These are phyloP conservation scores for Apiosordaria backusii DNA, from an alignment of 495 filamentous ascomycete genomes.

Conservation along the genomic window DNA sequence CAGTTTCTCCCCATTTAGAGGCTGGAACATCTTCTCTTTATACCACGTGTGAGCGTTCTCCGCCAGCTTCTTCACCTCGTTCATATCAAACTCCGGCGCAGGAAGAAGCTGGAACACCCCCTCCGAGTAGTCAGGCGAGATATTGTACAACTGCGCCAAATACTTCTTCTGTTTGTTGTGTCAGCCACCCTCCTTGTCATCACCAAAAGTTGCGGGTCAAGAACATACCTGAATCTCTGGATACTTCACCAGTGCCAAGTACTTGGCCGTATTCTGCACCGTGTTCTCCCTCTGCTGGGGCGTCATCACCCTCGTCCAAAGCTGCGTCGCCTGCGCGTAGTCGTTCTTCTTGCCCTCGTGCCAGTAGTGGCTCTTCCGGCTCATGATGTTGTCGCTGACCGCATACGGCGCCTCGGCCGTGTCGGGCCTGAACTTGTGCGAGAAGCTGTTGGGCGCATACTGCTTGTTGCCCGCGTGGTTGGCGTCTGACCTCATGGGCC, in stretches of 20 bases:
- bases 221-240: constrained; percentile 24
- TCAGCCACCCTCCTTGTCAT: neutral
- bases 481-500: constrained; percentile 51
- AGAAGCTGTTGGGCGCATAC: constrained; percentile 56
- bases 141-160: constrained; percentile 52
- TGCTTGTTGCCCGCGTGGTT: constrained; percentile 52
- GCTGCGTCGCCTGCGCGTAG: constrained; percentile 50
- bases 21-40: constrained; percentile 13
- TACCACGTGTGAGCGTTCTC: constrained; percentile 22
- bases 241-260: constrained; percentile 38
- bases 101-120: constrained; percentile 46
- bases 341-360: constrained; percentile 53
- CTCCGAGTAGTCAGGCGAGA: constrained; percentile 45
- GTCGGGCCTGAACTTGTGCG: constrained; percentile 54
- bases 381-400: constrained; percentile 48
- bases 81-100: constrained; percentile 42
- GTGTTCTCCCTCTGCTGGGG: constrained; percentile 42
- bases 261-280: constrained; percentile 46
- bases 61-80: constrained; percentile 38
- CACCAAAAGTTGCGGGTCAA: neutral
- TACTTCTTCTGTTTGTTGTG: constrained; percentile 44
- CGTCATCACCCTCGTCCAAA: constrained; percentile 50
- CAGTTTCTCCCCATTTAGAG: constrained; percentile 12
- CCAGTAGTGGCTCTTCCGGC: constrained; percentile 52
- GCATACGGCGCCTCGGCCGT: constrained; percentile 50